Percentiles rank a stretch among this genome's conserved stretches.
Evolutionary conservation across 164 flowering plant genomes (phyloP).

Genomic region (Vitis labrusca): DNA sequence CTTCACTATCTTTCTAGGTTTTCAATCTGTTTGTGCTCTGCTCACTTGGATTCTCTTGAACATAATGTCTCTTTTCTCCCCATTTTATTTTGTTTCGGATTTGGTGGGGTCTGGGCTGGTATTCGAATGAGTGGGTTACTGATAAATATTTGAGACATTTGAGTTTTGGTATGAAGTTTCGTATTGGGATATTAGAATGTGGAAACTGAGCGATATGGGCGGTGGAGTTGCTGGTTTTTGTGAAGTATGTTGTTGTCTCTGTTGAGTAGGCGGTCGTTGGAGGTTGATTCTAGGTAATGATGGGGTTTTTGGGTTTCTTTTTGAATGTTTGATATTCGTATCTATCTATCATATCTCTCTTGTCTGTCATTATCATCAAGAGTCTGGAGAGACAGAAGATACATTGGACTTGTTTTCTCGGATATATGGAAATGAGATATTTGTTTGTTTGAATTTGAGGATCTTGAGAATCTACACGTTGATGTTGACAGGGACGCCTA

Average conservation of each 20-base stretch:
- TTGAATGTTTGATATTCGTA: neutral
- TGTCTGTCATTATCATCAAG: no score
- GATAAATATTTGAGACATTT: no score
- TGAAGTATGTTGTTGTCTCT: conserved; percentile 52
- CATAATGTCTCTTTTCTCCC: no score
- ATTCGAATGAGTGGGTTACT: neutral
- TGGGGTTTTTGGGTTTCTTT: no score
- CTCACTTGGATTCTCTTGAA: no score
- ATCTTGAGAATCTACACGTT: neutral
- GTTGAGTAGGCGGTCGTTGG: conserved; percentile 44
- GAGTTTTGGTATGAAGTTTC: conserved; percentile 5
- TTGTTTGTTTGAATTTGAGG: neutral
- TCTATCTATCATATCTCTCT: neutral
- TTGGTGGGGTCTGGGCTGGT: neutral
- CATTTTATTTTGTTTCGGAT: no score
- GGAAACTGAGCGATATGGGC: conserved; percentile 43
- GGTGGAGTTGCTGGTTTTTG: conserved; percentile 21
- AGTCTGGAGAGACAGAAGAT: no score
- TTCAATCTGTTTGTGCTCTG: no score
- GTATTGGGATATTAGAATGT: conserved; percentile 14
- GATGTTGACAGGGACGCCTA: conserved; percentile 71
- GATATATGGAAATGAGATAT: neutral
- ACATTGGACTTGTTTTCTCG: no score
- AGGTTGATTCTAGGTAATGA: conserved; percentile 47
- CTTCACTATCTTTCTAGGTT: no score